Base-by-base conservation (phyloP, 805 yeast species). In the Kregervanrija fluxuum region DNA sequence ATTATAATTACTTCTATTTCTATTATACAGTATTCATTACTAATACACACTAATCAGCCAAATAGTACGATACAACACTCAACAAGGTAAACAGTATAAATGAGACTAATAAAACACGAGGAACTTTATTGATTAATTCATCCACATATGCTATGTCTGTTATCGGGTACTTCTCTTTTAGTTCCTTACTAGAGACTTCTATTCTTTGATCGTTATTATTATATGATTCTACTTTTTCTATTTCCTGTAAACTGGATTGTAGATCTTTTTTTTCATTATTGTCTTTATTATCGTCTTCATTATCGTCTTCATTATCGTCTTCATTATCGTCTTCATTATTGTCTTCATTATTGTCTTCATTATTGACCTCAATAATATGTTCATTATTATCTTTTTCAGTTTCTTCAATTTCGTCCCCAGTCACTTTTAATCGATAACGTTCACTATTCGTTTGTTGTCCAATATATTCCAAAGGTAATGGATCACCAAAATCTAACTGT, bases 381-480 rank as follows among this genome's bases (percentile, higher is more conserved):
- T 9, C 28, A 17, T 15, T 35, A 11, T n/a, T 37, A 12, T 35
- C 9, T 36, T 12, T 32, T 32, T 32, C 11, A 5, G n/a, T 12
- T 32, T 32, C 13, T 32, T n/a, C 6, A 32, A 32, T 32, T 11
- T 5, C 13, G 13, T 16, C 33, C 33, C 36, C 33, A 33, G 6
- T 5, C 6, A 22, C 28, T 11, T 22, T 9, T 12, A 42, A 13
- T 38, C 12, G 11, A 13, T 38, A 30, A 28, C 13, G 30, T 14
- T 22, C 28, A 22, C 28, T 5, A 22, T 6, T 44, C 2, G 13
- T 33, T 13, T 11, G 31, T 2, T 32, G 15, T 35, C 40, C 22
- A 11, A 45, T 14, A 35, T 59, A 59, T 3, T 47, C 43, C 31
- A 59, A 44, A 5, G 64, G 64, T 28, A 59, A 42, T 2, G 64